Base-by-base conservation (phyloP, 176 grass and related monocot genomes). In the Thinopyrum elongatum region DNA sequence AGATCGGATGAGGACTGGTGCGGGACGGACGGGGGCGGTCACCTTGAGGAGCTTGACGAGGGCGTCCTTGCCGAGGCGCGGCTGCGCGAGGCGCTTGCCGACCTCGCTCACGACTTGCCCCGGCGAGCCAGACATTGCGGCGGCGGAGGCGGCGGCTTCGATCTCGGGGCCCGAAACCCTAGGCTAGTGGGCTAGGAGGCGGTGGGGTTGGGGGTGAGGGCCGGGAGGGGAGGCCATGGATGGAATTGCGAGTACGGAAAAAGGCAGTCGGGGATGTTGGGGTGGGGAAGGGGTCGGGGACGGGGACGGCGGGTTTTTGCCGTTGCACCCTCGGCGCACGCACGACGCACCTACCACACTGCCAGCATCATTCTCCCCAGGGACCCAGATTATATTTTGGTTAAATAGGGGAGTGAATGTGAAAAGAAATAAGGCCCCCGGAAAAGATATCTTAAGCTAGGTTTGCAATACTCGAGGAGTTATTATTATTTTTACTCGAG, bases 21-120 rank as follows among this genome's bases (percentile, higher is more conserved):
- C 17, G 39, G 41, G 33, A 23, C 22, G 22, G 67, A 35, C 22
- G 69, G 23, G 41, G 22, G 30, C 10, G 28, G 10, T 77, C 86
- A 95, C 97, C 97, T 98, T 98, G 22, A 98, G 92, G 49, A 95
- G 88, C 88, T 95, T 95, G 76, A 98, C 72, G 60, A 95, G 84
- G 76, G 94, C 63, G 74, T 95, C 93, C 90, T 98, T 98, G 86
- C 84, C 89, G 67, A 94, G 94, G 85, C 92, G 92, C 80, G 94
- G 88, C 82, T 90, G 92, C 74, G 84, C 81, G 79, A 98, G 97
- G 76, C 65, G 89, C 75, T 90, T 91, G 80, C 97, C 97, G 7
- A 94, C 87, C 81, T 92, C 86, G 70, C 86, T 73, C 70, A 88
- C 83, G 29, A 77, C 79, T 72, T 86, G 81, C 93, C 92, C 92